phyloP scores from a whole-genome alignment of 202 grass and related monocot genomes.

The Panicum virgatum region DNA sequence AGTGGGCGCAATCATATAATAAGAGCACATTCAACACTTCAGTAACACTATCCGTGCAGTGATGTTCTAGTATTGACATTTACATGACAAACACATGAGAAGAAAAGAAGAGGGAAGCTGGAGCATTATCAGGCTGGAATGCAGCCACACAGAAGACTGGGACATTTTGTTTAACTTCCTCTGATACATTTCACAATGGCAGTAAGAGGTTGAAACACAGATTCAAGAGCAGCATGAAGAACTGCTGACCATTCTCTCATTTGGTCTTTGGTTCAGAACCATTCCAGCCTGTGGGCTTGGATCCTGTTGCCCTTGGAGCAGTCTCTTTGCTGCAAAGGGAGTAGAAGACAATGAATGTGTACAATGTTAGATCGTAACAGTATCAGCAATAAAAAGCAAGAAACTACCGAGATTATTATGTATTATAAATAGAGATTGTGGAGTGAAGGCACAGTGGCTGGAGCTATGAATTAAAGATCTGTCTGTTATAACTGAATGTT shows the following conservation, averaged over 20 bases:
- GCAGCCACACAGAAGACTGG: background rate
- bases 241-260: slow-evolving; percentile 68
- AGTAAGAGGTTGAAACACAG: background rate
- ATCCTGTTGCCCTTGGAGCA: slow-evolving; percentile 61
- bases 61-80: slow-evolving; percentile 50
- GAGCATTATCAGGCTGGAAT: slow-evolving; percentile 33
- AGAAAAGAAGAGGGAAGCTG: background rate
- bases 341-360: slow-evolving; percentile 9
- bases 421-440: background rate
- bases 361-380: background rate
- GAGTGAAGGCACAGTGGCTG: background rate
- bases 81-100: slow-evolving; percentile 36
- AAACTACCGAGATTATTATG: background rate
- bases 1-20: background rate
- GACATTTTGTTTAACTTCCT: slow-evolving; percentile 18
- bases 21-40: background rate
- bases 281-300: slow-evolving; percentile 88
- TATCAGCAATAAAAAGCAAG: slow-evolving; percentile 5
- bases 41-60: slow-evolving; percentile 30
- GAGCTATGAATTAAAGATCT: slow-evolving; percentile 15
- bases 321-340: slow-evolving; percentile 69
- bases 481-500: slow-evolving; percentile 23
- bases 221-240: slow-evolving; percentile 87
- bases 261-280: slow-evolving; percentile 64
- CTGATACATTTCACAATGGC: slow-evolving; percentile 28